Conservation (phyloP, 2,329 filamentous ascomycete species). For the Westerdykella ornata region DNA sequence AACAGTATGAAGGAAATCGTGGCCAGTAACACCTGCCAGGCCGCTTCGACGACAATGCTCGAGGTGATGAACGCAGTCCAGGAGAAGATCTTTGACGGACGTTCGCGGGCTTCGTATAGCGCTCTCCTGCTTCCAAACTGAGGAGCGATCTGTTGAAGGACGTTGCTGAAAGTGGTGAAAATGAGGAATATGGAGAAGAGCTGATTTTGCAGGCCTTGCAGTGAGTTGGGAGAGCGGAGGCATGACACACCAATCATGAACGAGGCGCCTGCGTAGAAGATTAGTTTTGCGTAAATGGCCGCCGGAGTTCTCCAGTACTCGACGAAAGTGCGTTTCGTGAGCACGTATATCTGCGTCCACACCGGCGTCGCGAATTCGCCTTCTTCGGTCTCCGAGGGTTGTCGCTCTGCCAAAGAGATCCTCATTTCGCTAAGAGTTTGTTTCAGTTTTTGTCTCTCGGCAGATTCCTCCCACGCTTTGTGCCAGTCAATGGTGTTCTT, state of each 20-base stretch:
- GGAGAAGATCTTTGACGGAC: constrained; percentile 62
- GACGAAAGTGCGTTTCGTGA: constrained; percentile 18
- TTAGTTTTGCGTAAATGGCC: constrained; percentile 24
- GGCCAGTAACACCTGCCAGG: constrained; percentile 56
- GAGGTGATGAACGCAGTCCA: constrained; percentile 66
- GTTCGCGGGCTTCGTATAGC: constrained; percentile 55
- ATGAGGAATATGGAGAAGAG: constrained; percentile 48
- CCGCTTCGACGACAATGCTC: constrained; percentile 64
- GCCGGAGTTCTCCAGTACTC: constrained; percentile 20
- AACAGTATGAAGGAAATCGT: constrained; percentile 58
- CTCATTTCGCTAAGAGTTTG: no score
- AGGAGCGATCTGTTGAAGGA: constrained; percentile 58
- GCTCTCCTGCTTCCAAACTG: constrained; percentile 51
- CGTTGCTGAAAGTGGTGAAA: constrained; percentile 36
- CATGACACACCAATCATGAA: constrained; percentile 27
- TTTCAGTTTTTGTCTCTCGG: no score
- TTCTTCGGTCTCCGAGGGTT: no score
- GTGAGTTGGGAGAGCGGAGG: constrained; percentile 19
- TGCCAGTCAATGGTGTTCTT: background rate
- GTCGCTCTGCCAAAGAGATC: no score
- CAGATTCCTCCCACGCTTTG: no score
- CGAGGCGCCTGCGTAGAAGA: constrained; percentile 17
- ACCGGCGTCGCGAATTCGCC: constrained; percentile 15
- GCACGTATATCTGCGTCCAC: constrained; percentile 21
- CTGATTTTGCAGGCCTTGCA: constrained; percentile 38